Base-by-base conservation (phyloP, 139 green algal genomes). In the Gonium pectorale region DNA sequence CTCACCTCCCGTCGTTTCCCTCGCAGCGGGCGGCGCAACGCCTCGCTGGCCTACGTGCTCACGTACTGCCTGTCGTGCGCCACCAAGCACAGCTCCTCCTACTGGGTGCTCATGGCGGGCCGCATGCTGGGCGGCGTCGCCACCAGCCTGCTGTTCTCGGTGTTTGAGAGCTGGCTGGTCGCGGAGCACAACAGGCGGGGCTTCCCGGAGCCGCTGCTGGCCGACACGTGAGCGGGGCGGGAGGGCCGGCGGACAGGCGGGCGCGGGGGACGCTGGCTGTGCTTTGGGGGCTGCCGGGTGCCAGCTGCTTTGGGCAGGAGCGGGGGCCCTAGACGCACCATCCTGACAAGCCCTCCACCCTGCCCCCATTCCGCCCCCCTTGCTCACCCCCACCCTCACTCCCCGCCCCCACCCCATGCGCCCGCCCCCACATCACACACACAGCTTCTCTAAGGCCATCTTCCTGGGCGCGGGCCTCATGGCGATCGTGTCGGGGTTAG, bases 381-480 rank as follows among this genome's bases (percentile, higher is more conserved):
- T n/a, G n/a, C n/a, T n/a, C n/a, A n/a, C n/a, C n/a, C n/a, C n/a
- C n/a, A n/a, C n/a, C n/a, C n/a, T n/a, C n/a, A n/a, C n/a, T n/a
- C n/a, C n/a, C n/a, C n/a, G n/a, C n/a, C n/a, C n/a, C n/a, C n/a
- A n/a, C n/a, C n/a, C n/a, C n/a, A n/a, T n/a, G n/a, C n/a, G n/a
- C n/a, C n/a, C n/a, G n/a, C n/a, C n/a, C n/a, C n/a, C n/a, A n/a
- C n/a, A n/a, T n/a, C n/a, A n/a, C n/a, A n/a, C n/a, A n/a, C n/a
- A n/a, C n/a, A n/a, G n/a, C n/a, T n/a, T n/a, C n/a, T n/a, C n/a
- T n/a, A n/a, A 97, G 88, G 97, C 97, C 15, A 95, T 99, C 29
- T 98, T 99, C 69, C 77, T 99, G 8, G 97, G 97, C 72, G 99
- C 99, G 84, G 97, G 97, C 0, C 83, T 99, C 8, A 92, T 98